Conservation (phyloP, 106 monocot genomes). For the Vanilla planifolia region DNA sequence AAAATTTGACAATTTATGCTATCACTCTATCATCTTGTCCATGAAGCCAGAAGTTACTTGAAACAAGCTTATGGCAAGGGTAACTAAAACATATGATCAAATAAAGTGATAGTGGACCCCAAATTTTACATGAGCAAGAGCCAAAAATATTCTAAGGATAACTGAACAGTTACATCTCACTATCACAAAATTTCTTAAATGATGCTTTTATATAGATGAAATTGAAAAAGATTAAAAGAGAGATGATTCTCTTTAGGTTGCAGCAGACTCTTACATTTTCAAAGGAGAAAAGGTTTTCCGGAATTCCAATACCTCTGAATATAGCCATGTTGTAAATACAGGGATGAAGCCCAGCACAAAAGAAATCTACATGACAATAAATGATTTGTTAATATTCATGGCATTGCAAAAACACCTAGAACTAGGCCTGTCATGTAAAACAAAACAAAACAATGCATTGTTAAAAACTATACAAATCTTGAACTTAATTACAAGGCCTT, state of each 20-base stretch:
- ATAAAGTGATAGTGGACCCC: neutral
- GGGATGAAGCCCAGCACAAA: conserved; percentile 36
- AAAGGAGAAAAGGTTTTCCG: conserved; percentile 18
- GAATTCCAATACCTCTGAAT: conserved; percentile 34
- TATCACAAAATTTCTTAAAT: neutral
- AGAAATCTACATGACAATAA: conserved; percentile 33
- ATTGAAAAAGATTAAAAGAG: neutral
- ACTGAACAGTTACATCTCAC: neutral
- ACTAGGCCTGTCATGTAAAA: neutral
- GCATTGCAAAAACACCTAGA: neutral
- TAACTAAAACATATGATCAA: neutral
- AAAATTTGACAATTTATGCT: no score
- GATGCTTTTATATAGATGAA: neutral
- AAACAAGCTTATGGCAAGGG: neutral
- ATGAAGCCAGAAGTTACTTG: neutral
- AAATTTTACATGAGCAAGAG: neutral
- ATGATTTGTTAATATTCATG: neutral
- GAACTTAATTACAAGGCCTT: no score
- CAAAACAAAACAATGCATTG: neutral
- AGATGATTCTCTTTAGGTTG: neutral
- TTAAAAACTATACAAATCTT: no score
- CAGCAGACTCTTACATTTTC: conserved; percentile 32
- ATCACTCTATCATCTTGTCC: no score
- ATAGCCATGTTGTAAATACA: conserved; percentile 34
- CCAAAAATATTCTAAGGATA: neutral